Evolutionary conservation across 1,284 basidiomycete genomes (phyloP), one percentile per base, ranked within the genome.

Genomic region (Quambalaria eucalypti): DNA sequence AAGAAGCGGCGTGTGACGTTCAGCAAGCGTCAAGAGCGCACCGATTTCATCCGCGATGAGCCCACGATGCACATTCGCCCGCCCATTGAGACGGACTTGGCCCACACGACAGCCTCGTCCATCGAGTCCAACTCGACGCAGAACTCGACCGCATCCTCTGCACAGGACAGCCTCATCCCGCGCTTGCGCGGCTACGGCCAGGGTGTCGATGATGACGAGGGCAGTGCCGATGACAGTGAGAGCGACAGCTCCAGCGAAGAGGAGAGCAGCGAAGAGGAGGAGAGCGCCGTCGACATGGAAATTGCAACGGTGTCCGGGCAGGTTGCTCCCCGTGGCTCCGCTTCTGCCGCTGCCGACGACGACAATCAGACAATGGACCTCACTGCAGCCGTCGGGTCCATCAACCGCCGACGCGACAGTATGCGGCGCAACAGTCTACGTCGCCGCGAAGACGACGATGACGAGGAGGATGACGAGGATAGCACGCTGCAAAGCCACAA

Each of bases 11-110:
- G 61, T 19, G 62, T 64, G n/a, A 64, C 62, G 5, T 64, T 64
- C 30, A 62, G 54, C 23, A 51, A 52, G 10, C 44, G 30, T 23
- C 51, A 57, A 26, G 54, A 61, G 28, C 50, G 55, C 31, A 56
- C 51, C 23, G 59, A 54, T 33, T 65, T 60, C 50, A 55, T 54
- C 48, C 54, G 53, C 36, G 63, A 65, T 38, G 63, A 65, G 61
- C 63, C 63, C 28, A 65, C 63, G 29, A 65, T 65, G 57, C 48
- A 55, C 36, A 57, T 65, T 16, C 55, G 56, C 1, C 60, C 62
- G 6, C 52, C 59, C 25, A 28, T 51, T 19, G 54, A 50, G n/a
- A 12, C 51, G 12, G 21, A 48, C 38, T 23, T 47, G 21, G 21
- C 36, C 26, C 19, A 21, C 39, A 38, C 33, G 26, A 53, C 40